phyloP scores from a whole-genome alignment of 2,329 filamentous ascomycete genomes.

The Aspergillus tubingensis region DNA sequence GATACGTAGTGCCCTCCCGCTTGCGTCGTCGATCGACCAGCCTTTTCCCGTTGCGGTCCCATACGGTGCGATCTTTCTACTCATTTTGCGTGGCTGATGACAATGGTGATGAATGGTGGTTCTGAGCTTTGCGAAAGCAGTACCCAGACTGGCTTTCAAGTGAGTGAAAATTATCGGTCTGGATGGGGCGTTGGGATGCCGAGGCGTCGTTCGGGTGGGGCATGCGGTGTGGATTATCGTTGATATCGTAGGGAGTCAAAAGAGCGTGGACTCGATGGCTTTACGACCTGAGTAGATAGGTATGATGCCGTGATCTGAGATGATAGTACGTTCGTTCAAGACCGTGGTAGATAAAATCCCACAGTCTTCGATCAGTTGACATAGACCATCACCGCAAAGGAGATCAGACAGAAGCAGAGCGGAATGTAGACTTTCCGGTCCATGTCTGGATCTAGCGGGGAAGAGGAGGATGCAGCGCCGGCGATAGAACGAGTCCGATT shows the following conservation, averaged over 20 bases:
- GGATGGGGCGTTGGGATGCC: conserved; percentile 2
- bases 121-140: not conserved
- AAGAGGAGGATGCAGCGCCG: conserved; percentile 10
- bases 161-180: not conserved
- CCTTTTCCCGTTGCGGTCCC: not conserved
- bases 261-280: not conserved
- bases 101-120: not conserved
- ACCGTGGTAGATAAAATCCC: not conserved
- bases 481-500: conserved; percentile 16
- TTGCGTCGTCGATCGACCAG: not conserved
- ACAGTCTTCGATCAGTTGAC: conserved; percentile 28
- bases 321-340: not conserved
- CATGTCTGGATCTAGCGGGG: conserved; percentile 27
- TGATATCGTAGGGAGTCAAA: not conserved
- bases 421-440: conserved; percentile 40
- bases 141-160: not conserved
- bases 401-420: conserved; percentile 40
- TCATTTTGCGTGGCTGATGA: not conserved
- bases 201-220: not conserved
- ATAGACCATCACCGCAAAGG: conserved; percentile 41
- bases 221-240: not conserved
- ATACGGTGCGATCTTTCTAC: not conserved
- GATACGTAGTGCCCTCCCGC: not conserved
- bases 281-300: not conserved
- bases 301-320: not conserved